Evolutionary conservation across 2,329 filamentous ascomycete genomes (phyloP).

Genomic region (Eutypa lata): DNA sequence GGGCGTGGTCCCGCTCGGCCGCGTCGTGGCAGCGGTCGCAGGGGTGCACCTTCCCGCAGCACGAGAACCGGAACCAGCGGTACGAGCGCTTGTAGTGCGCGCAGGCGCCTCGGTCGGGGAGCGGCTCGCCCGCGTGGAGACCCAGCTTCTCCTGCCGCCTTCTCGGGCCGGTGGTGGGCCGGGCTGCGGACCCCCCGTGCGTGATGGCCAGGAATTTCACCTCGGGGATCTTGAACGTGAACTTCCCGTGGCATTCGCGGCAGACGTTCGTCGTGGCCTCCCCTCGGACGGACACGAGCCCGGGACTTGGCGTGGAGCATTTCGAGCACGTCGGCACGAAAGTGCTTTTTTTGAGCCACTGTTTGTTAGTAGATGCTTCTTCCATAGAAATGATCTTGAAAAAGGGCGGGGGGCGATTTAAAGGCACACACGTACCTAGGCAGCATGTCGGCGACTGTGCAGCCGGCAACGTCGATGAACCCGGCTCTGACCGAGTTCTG

Average conservation of each 20-base stretch:
- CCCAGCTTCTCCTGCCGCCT: conserved; percentile 53
- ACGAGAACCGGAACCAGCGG: conserved; percentile 65
- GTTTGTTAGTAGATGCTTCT: background rate
- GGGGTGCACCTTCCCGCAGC: conserved; percentile 56
- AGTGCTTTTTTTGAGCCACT: conserved; percentile 44
- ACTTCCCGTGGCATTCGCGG: conserved; percentile 74
- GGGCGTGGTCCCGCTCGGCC: conserved; percentile 61
- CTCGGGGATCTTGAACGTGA: conserved; percentile 75
- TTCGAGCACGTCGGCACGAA: conserved; percentile 75
- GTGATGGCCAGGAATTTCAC: conserved; percentile 75
- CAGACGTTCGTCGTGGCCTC: conserved; percentile 73
- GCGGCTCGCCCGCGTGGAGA: conserved; percentile 53
- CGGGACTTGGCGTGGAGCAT: conserved; percentile 69
- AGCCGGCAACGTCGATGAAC: conserved; percentile 74
- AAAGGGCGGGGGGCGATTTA: background rate
- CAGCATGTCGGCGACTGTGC: conserved; percentile 72
- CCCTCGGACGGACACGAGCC: conserved; percentile 69
- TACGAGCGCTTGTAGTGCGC: conserved; percentile 57
- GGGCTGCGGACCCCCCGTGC: conserved; percentile 45
- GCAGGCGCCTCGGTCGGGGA: conserved; percentile 53
- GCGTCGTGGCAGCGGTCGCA: conserved; percentile 75
- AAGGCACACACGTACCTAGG: conserved; percentile 49
- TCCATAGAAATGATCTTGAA: background rate
- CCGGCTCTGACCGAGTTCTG: conserved; percentile 70
- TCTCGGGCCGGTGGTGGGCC: conserved; percentile 38